Percentiles rank a stretch among this genome's conserved stretches.
These are phyloP conservation scores for Dalbergia cochinchinensis DNA, from an alignment of 306 rosid genomes.

Conservation along the genomic window DNA sequence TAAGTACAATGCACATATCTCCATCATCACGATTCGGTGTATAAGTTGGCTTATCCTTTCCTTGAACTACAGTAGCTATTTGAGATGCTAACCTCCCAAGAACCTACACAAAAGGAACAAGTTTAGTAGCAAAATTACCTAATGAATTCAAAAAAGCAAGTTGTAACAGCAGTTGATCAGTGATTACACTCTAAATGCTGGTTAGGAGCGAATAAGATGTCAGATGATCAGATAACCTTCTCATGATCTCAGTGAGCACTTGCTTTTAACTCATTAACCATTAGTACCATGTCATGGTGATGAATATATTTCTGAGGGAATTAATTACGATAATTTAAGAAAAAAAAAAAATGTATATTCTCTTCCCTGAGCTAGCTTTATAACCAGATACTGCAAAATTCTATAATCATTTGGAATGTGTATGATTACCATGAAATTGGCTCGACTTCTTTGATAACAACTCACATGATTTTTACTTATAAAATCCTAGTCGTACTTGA, in stretches of 20 bases:
- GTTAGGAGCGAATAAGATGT: conserved; percentile 5
- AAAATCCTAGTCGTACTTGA: conserved; percentile 5
- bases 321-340: background rate
- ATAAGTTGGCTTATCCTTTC: conserved; percentile 95
- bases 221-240: conserved; percentile 15
- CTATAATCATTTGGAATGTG: background rate
- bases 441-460: conserved; percentile 9
- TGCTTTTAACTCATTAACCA: conserved; percentile 25
- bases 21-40: conserved; percentile 94
- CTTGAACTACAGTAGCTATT: conserved; percentile 91
- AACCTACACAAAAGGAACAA: conserved; percentile 54
- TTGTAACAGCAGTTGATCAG: background rate
- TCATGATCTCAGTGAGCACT: background rate
- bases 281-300: background rate
- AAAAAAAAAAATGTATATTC: background rate
- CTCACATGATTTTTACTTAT: background rate
- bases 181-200: background rate
- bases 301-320: conserved; percentile 3
- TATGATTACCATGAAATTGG: conserved; percentile 1
- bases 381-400: conserved; percentile 27
- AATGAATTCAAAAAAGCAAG: conserved; percentile 39
- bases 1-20: conserved; percentile 95
- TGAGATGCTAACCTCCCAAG: conserved; percentile 98
- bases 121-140: conserved; percentile 18
- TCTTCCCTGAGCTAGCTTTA: conserved; percentile 15